Percentiles rank a stretch among this genome's conserved stretches.
These are phyloP conservation scores for Didymellaceae sp. DNA, from an alignment of 2,329 filamentous ascomycete genomes.

Conservation along the genomic window DNA sequence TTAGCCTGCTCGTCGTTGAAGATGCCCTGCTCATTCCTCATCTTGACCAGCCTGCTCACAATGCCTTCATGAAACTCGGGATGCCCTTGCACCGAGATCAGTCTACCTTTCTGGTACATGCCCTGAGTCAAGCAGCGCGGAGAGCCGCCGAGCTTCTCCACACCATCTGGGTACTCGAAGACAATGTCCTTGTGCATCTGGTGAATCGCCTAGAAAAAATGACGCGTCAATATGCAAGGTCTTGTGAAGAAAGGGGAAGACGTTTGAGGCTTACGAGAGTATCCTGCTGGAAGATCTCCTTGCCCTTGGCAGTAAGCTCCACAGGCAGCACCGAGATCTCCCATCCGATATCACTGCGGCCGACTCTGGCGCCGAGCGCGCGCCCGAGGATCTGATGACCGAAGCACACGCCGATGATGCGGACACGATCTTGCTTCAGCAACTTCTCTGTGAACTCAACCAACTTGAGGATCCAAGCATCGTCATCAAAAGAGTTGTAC, in stretches of 20 bases:
- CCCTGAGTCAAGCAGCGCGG: conserved; percentile 76
- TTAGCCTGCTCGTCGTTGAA: conserved; percentile 73
- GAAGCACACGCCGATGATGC: conserved; percentile 83
- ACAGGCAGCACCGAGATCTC: conserved; percentile 78
- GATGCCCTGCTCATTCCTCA: conserved; percentile 70
- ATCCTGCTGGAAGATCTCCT: conserved; percentile 72
- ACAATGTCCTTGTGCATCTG: conserved; percentile 89
- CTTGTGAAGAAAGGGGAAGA: neutral
- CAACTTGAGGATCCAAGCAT: conserved; percentile 77
- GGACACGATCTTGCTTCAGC: conserved; percentile 67
- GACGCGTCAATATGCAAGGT: neutral
- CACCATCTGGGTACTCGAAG: conserved; percentile 65
- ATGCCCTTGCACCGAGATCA: conserved; percentile 84
- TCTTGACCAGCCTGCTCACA: conserved; percentile 69
- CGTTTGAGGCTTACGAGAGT: conserved; percentile 55
- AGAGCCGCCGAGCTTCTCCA: conserved; percentile 69
- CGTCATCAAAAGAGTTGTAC: conserved; percentile 74
- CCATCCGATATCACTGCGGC: conserved; percentile 73
- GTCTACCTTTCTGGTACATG: conserved; percentile 71
- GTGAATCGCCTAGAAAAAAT: conserved; percentile 70
- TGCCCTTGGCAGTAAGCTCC: conserved; percentile 71
- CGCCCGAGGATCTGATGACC: conserved; percentile 85
- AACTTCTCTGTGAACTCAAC: conserved; percentile 71
- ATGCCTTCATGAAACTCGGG: conserved; percentile 81
- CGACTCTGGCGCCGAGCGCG: conserved; percentile 72